Evolutionary conservation across 2,329 filamentous ascomycete species (phyloP), one percentile per base, ranked within the genome.

Genomic region (Aspergillus niger): DNA sequence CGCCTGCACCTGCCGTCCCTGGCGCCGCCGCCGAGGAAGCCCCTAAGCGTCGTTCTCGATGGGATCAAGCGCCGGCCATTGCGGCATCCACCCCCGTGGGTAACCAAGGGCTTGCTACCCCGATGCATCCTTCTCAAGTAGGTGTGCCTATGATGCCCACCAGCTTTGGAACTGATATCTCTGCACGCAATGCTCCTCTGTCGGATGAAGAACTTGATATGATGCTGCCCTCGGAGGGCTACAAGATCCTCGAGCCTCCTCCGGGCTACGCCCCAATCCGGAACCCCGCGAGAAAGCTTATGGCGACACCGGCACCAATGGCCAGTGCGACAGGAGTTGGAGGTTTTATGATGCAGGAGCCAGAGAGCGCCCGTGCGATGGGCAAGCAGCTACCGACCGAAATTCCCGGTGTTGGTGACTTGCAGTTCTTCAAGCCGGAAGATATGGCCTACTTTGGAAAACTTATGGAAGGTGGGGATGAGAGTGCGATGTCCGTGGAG

Each of bases 361-460:
- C 92, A 8, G 92, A 96, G 67, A 92, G 91, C 72, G 87, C 88
- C 61, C 86, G 92, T 65, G 82, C 91, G 53, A 86, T 94, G 72
- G 92, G 92, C 67, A 96, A 96, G 79, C 91, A 96, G 68, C 86
- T 98, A 70, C 92, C 94, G 8, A 96, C 92, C 3, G 94, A 98
- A 73, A 97, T 99, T 39, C 93, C 95, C 3, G 95, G 95, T 41
- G 92, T 99, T 53, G 93, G 93, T 41, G 95, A 99, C 75, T 80
- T 99, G 55, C 93, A 97, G 68, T 99, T 98, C 76, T 97, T 99
- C 85, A 99, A 99, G 80, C 87, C 92, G 1, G 95, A 99, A 76
- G 95, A 99, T 77, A 97, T 98, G 92, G 89, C 91, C 41, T 99
- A 99, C 79, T 99, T 99, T 72, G 93, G 94, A 61, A 98, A 99